Base-by-base conservation (phyloP, 2,329 filamentous ascomycete genomes). In the Penicillium sp. region DNA sequence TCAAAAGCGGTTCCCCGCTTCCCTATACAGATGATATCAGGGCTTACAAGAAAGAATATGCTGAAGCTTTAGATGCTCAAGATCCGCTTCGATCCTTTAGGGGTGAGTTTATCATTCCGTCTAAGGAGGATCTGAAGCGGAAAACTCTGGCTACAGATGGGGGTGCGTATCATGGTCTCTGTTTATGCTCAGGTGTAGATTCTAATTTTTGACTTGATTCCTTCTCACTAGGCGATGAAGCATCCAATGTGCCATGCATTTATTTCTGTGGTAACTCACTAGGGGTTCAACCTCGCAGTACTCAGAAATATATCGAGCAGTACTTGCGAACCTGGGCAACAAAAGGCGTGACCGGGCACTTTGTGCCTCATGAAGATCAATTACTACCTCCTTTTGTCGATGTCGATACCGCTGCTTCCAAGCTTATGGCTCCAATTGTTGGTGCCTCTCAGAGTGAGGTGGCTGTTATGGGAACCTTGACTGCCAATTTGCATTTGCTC, bases 231-330 rank as follows among this genome's bases (percentile, higher is more conserved):
- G 39, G 55, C 16, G 70, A 73, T 38, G 64, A 74, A n/a, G 64
- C 60, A 18, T 64, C 65, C 13, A 62, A 78, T n/a, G 74, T 78
- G 27, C 74, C 76, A 44, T 82, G 81, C 55, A 86, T 90, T 55
- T 97, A 96, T 72, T 85, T 97, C 59, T 93, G 91, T 61, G 92
- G 92, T 53, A 96, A 96, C 76, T 96, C 91, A 0, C 81, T 96
- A 1, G 91, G 91, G 35, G 82, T 93, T 4, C 91, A 96, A 70
- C 91, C 92, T 41, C 84, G 82, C 58, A 81, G 82, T 13, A 85
- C 87, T 0, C 78, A 82, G 16, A 76, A 80, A 14, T 86, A 90
- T 58, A 75, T 96, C 58, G 78, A 86, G 42, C 81, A 84, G 5
- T 91, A 95, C 62, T 81, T 96, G 1, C 83, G 88, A 58, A 91